Evolutionary conservation across 2,329 filamentous ascomycete genomes (phyloP).

Genomic region (Trichophyton rubrum): DNA sequence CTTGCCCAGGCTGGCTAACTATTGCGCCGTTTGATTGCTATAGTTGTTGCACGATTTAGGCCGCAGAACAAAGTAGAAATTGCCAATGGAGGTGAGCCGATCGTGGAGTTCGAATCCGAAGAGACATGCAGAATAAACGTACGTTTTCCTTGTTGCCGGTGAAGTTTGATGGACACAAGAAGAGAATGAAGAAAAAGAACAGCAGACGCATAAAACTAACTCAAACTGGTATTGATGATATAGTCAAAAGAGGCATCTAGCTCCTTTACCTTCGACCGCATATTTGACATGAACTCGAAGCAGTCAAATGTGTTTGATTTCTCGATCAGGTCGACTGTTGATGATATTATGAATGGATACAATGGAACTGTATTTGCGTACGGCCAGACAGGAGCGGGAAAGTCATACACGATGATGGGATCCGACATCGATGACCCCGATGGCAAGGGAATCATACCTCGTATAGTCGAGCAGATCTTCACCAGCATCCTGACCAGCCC

Average conservation of each 20-base stretch:
- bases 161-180: not conserved
- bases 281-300: slow-evolving; percentile 86
- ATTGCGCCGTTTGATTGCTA: slow-evolving; percentile 16
- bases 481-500: slow-evolving; percentile 85
- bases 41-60: slow-evolving; percentile 92
- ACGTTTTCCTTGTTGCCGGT: slow-evolving; percentile 29
- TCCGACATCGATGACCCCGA: slow-evolving; percentile 83
- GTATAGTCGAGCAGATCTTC: slow-evolving; percentile 96
- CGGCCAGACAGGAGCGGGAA: slow-evolving; percentile 94
- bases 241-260: slow-evolving; percentile 44
- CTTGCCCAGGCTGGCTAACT: not conserved
- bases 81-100: slow-evolving; percentile 76
- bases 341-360: slow-evolving; percentile 97
- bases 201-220: not conserved
- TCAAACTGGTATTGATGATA: not conserved
- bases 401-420: slow-evolving; percentile 99
- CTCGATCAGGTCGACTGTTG: slow-evolving; percentile 88
- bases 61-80: slow-evolving; percentile 94
- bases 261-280: slow-evolving; percentile 90
- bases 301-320: slow-evolving; percentile 96
- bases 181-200: not conserved
- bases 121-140: slow-evolving; percentile 82
- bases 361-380: slow-evolving; percentile 99
- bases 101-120: slow-evolving; percentile 76
- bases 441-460: slow-evolving; percentile 85